phyloP scores from a whole-genome alignment of 495 filamentous ascomycete species.

The Copromyces sp. region DNA sequence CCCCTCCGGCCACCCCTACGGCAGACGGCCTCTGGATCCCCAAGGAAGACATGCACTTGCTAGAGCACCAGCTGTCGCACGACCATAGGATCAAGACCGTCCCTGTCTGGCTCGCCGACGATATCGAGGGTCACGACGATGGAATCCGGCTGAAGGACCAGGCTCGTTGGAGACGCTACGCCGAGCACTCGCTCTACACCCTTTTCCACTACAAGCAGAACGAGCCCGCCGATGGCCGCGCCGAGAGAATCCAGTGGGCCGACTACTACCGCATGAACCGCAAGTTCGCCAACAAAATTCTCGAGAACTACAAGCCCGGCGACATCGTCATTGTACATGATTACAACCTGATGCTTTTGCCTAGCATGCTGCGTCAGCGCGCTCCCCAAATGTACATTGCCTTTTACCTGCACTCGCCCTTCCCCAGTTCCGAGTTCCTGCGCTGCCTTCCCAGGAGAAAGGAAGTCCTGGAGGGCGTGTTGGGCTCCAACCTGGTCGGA shows the following conservation, averaged over 20 bases:
- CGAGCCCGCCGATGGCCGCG: constrained; percentile 72
- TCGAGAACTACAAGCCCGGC: constrained; percentile 75
- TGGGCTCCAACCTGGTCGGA: constrained; percentile 82
- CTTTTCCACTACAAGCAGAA: constrained; percentile 91
- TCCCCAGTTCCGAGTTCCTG: constrained; percentile 89
- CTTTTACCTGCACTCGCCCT: constrained; percentile 85
- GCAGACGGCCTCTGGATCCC: constrained; percentile 56
- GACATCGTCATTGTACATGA: constrained; percentile 89
- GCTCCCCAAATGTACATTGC: constrained; percentile 78
- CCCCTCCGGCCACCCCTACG: constrained; percentile 43
- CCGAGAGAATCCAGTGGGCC: constrained; percentile 72
- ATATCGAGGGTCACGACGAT: constrained; percentile 51
- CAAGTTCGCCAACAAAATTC: constrained; percentile 76
- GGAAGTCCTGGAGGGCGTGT: constrained; percentile 74
- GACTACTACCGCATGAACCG: constrained; percentile 84
- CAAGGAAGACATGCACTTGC: constrained; percentile 50
- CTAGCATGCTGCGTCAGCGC: constrained; percentile 71
- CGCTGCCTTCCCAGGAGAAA: constrained; percentile 77
- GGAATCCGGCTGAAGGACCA: constrained; percentile 64
- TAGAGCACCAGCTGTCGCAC: constrained; percentile 59
- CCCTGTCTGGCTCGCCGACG: constrained; percentile 79
- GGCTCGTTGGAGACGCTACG: constrained; percentile 72
- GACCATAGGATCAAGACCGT: constrained; percentile 54
- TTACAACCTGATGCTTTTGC: constrained; percentile 80
- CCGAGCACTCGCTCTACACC: constrained; percentile 80